Percentiles rank a stretch among this genome's conserved stretches.
Conservation (phyloP, 2,329 filamentous ascomycete species). For the Gremmenia infestans region DNA sequence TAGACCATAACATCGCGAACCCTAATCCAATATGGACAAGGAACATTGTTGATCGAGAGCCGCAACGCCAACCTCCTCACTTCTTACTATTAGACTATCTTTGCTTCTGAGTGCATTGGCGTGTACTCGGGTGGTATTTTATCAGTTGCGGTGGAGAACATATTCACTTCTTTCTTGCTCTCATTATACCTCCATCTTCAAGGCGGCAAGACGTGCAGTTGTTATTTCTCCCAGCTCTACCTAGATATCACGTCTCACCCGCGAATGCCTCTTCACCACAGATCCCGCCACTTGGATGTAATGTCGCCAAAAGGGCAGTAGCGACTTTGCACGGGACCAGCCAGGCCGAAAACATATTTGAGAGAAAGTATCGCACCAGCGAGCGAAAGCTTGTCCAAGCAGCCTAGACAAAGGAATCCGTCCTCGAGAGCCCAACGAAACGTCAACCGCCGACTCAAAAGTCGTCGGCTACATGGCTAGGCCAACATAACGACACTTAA, state of each 20-base stretch:
- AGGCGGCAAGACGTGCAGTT: conserved; percentile 3
- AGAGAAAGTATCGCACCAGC: conserved; percentile 2
- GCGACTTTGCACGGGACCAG: conserved; percentile 13
- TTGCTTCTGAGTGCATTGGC: not conserved
- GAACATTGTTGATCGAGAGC: conserved; percentile 18
- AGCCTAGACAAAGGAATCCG: not conserved
- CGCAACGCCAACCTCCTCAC: conserved; percentile 12
- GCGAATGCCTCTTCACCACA: not conserved
- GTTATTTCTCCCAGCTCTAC: conserved; percentile 9
- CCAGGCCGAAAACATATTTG: conserved; percentile 2
- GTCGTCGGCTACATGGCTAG: conserved; percentile 27
- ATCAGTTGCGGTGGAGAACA: not conserved
- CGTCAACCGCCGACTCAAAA: conserved; percentile 7
- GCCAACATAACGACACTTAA: conserved; percentile 19
- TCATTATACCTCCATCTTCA: conserved; percentile 7
- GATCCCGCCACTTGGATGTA: conserved; percentile 14
- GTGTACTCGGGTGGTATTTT: not conserved
- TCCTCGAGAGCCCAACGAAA: conserved; percentile 7
- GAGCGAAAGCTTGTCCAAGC: not conserved
- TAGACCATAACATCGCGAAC: conserved; percentile 27
- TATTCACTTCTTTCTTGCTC: conserved; percentile 12
- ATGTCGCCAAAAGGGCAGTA: conserved; percentile 18
- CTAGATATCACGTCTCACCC: not conserved
- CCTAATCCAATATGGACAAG: conserved; percentile 13
- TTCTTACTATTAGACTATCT: not conserved